Conservation (phyloP, 441 rosid species). For the Metrosideros polymorpha region DNA sequence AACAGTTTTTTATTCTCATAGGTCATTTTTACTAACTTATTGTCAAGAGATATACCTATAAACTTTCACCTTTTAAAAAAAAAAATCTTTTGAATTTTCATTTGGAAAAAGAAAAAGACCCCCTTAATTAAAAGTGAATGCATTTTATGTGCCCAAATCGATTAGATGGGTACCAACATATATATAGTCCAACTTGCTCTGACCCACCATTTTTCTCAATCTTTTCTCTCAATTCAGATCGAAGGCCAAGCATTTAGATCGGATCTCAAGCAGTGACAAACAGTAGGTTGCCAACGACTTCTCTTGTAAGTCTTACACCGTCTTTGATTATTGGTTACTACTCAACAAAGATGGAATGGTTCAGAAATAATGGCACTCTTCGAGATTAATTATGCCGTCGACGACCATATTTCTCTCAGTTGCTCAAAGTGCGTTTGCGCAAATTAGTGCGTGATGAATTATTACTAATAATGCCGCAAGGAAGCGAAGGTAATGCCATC, state of each 20-base stretch:
- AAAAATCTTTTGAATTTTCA: background rate
- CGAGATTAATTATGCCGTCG: background rate
- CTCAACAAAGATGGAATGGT: background rate
- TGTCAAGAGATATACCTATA: background rate
- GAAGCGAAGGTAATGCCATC: background rate
- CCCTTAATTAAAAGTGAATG: background rate
- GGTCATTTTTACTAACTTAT: background rate
- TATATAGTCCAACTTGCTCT: background rate
- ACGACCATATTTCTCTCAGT: background rate
- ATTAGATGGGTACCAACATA: background rate
- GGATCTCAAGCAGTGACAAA: background rate
- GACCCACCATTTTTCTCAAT: background rate
- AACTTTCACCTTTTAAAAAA: background rate
- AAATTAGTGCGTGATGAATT: background rate
- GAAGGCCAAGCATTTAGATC: background rate
- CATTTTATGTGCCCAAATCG: background rate
- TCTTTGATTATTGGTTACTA: background rate
- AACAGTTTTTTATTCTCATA: background rate
- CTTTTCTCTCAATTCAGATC: background rate
- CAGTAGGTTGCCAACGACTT: background rate
- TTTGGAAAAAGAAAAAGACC: background rate
- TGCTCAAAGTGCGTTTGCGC: background rate
- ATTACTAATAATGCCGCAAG: background rate
- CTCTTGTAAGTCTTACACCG: background rate
- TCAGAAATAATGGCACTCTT: background rate